A percentile compares a stretch with the other conserved stretches of the same genome.
Conservation (phyloP, 148 eudicot genomes). For the Silene latifolia region DNA sequence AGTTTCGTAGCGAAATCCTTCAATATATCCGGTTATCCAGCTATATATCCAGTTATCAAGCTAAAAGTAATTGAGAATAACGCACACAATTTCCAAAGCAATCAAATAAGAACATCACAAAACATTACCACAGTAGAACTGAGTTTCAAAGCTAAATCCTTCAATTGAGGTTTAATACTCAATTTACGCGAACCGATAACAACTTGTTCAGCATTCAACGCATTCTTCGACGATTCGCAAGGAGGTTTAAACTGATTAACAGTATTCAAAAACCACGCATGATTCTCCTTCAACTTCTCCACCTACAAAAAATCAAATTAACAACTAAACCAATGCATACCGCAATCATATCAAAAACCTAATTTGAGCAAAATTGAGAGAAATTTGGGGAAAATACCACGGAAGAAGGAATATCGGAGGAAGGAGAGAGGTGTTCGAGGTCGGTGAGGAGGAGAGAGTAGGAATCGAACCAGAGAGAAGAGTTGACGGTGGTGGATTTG, state of each 20-base stretch:
- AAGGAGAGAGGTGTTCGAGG: slow-evolving; percentile 60
- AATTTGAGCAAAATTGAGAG: slow-evolving; percentile 7
- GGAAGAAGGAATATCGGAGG: slow-evolving; percentile 49
- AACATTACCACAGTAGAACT: slow-evolving; percentile 59
- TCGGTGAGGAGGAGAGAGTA: slow-evolving; percentile 64
- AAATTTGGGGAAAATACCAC: slow-evolving; percentile 42
- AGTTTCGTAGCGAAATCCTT: not conserved
- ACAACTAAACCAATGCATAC: not conserved
- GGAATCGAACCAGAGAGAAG: slow-evolving; percentile 90
- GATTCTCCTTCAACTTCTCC: slow-evolving; percentile 68
- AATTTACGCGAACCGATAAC: slow-evolving; percentile 58
- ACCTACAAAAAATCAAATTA: slow-evolving; percentile 31
- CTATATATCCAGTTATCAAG: not conserved
- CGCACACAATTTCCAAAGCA: not conserved
- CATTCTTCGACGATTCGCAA: slow-evolving; percentile 64
- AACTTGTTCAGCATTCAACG: slow-evolving; percentile 52
- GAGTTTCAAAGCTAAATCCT: slow-evolving; percentile 61
- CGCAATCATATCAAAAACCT: not conserved
- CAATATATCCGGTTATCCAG: not conserved
- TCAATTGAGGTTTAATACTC: slow-evolving; percentile 57
- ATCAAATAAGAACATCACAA: not conserved
- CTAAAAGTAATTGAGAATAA: not conserved
- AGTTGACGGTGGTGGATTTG: slow-evolving; percentile 59
- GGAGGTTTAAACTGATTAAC: slow-evolving; percentile 62
- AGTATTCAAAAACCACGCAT: slow-evolving; percentile 72